A percentile compares a stretch with the other conserved stretches of the same genome.
Conservation (phyloP, 2,329 filamentous ascomycete genomes). For the Penicillium sp. region DNA sequence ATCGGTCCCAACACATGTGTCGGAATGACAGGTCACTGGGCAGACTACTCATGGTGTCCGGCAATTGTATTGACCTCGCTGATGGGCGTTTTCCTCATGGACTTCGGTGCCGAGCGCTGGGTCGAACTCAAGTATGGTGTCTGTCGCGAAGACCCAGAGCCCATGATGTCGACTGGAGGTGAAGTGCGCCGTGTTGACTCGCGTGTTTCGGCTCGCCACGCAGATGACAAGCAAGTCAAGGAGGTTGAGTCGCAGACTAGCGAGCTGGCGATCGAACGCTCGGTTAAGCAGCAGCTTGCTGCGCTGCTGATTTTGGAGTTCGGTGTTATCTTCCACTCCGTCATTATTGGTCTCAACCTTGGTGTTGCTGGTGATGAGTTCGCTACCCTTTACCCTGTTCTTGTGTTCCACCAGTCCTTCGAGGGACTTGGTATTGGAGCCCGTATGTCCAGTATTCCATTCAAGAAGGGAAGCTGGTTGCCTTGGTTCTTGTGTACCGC, state of each 20-base stretch:
- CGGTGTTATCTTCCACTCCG: slow-evolving; percentile 62
- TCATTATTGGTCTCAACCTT: slow-evolving; percentile 63
- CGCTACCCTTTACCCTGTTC: slow-evolving; percentile 56
- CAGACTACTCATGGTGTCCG: slow-evolving; percentile 52
- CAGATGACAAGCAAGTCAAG: slow-evolving; percentile 14
- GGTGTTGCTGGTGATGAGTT: slow-evolving; percentile 60
- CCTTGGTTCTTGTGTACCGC: slow-evolving; percentile 51
- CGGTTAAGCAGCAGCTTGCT: slow-evolving; percentile 39
- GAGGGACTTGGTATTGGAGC: slow-evolving; percentile 63
- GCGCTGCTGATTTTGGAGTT: slow-evolving; percentile 54
- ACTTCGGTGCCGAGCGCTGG: slow-evolving; percentile 25
- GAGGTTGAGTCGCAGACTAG: slow-evolving; percentile 16
- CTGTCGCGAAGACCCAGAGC: slow-evolving; percentile 24
- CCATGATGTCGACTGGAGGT: slow-evolving; percentile 15
- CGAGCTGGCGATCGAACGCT: slow-evolving; percentile 24
- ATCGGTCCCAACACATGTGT: slow-evolving; percentile 52
- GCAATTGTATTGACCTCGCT: slow-evolving; percentile 51
- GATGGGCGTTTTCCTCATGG: slow-evolving; percentile 47
- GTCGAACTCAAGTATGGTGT: slow-evolving; percentile 25
- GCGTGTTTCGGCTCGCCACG: neutral
- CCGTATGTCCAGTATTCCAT: slow-evolving; percentile 57
- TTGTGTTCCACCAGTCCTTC: slow-evolving; percentile 64
- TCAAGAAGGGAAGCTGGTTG: slow-evolving; percentile 45
- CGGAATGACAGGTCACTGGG: slow-evolving; percentile 55
- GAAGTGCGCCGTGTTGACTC: slow-evolving; percentile 5